A percentile compares a stretch with the other conserved stretches of the same genome.
phyloP scores from a whole-genome alignment of 2,329 filamentous ascomycete genomes.

The Didymella sp. region DNA sequence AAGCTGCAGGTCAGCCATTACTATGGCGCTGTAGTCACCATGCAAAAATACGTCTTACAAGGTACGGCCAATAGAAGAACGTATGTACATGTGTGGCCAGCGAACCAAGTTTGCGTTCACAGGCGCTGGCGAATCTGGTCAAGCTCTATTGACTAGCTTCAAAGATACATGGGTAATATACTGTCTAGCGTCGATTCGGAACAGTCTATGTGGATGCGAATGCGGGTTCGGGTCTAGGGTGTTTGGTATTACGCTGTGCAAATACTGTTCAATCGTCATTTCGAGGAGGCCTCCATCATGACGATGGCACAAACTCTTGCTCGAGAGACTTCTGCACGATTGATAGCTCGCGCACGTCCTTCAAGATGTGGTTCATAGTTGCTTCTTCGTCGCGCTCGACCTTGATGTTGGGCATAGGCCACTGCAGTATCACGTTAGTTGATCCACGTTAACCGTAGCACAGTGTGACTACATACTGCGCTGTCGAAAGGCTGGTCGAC shows the following conservation, averaged over 20 bases:
- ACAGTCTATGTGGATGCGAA: neutral
- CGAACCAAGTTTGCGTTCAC: neutral
- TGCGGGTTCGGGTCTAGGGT: neutral
- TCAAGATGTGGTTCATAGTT: constrained; percentile 10
- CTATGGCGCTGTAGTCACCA: neutral
- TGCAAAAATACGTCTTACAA: too few species aligned
- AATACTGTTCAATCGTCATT: neutral
- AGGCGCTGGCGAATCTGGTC: neutral
- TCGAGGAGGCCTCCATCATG: neutral
- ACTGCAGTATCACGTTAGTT: constrained; percentile 1
- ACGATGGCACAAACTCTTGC: neutral
- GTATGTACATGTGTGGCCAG: neutral
- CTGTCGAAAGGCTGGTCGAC: constrained; percentile 13
- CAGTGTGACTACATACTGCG: neutral
- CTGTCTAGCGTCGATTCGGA: neutral
- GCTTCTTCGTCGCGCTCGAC: constrained; percentile 8
- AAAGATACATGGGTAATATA: neutral
- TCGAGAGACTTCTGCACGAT: neutral
- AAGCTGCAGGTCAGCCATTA: neutral
- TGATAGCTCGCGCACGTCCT: neutral
- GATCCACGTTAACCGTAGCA: neutral
- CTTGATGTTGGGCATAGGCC: constrained; percentile 15
- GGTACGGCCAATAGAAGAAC: too few species aligned
- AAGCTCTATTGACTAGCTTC: neutral
- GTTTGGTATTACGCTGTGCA: neutral